Base-by-base conservation (phyloP, 2,329 filamentous ascomycete species). In the Hypocreales sp. region DNA sequence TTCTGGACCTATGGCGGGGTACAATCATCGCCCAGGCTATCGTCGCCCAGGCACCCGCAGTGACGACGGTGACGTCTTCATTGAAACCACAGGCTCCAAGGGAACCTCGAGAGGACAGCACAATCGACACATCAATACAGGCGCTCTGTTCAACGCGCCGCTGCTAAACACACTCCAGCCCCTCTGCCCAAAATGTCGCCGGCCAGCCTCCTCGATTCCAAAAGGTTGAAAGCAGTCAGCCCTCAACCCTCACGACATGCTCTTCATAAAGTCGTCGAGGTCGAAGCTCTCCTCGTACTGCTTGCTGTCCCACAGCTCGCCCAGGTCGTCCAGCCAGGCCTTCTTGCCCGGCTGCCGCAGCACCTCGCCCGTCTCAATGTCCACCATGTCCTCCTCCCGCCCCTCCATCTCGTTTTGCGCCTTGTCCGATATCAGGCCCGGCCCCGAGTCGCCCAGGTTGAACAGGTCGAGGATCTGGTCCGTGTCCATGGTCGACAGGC, bases 261-360 rank as follows among this genome's bases (percentile, higher is more conserved):
- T 92, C 51, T 84, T 86, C 58, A 98, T 66, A 59, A 95, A 98
- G 4, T 82, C 86, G 44, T 93, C 84, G 39, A 98, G 59, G 50
- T 95, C 83, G 51, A 94, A 95, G 53, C 92, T 92, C 58, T 98
- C 90, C 55, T 94, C 84, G 53, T 98, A 98, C 60, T 94, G 86
- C 48, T 76, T 77, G 50, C 94, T 87, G 49, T 98, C 90, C 87
- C 90, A 98, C 17, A 98, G 59, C 53, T 98, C 90, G 31, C 83
- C 87, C 31, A 98, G 56, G 46, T 95, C 90, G 48, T 98, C 90
- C 35, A 95, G 58, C 71, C 87, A 93, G 6, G 86, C 65, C 64
- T 93, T 94, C 66, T 94, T 94, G 32, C 90, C 90, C 42, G 92
- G 92, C 53, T 93, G 84, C 51, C 92, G 82, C 38, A 83, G 68